Evolutionary conservation across 2,329 filamentous ascomycete species (phyloP).

Genomic region (Xylariales sp.): DNA sequence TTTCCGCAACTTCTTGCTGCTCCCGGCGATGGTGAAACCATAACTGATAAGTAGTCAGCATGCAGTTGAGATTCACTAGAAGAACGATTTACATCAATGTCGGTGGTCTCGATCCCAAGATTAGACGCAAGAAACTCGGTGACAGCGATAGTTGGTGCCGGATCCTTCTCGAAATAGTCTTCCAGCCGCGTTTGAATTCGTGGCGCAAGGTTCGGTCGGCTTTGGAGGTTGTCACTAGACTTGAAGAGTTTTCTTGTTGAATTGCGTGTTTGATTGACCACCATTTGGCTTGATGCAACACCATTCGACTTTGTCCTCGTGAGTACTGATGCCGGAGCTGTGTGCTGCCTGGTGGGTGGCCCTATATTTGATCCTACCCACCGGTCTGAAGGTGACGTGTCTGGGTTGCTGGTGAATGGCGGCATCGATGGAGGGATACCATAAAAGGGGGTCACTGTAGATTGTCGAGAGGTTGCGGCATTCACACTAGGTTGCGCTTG

Average conservation of each 20-base stretch:
- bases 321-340: constrained; percentile 13
- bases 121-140: constrained; percentile 51
- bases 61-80: too few relatives aligned
- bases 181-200: constrained; percentile 48
- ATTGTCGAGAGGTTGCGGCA: background rate
- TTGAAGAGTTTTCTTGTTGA: constrained; percentile 34
- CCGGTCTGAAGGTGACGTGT: background rate
- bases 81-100: constrained; percentile 39
- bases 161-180: constrained; percentile 45
- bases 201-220: constrained; percentile 40
- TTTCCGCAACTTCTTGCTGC: constrained; percentile 39
- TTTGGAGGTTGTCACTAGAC: constrained; percentile 30
- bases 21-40: constrained; percentile 53
- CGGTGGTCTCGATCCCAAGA: constrained; percentile 44
- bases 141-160: constrained; percentile 43
- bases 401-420: too few relatives aligned
- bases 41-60: too few relatives aligned
- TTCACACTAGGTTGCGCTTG: background rate
- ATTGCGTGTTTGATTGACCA: constrained; percentile 41
- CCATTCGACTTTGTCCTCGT: constrained; percentile 18
- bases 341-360: constrained; percentile 12
- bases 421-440: background rate
- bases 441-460: background rate
- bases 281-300: constrained; percentile 34
- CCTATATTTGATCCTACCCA: background rate